Conservation (phyloP, 2,329 filamentous ascomycete genomes). For the Botrytis squamosa region DNA sequence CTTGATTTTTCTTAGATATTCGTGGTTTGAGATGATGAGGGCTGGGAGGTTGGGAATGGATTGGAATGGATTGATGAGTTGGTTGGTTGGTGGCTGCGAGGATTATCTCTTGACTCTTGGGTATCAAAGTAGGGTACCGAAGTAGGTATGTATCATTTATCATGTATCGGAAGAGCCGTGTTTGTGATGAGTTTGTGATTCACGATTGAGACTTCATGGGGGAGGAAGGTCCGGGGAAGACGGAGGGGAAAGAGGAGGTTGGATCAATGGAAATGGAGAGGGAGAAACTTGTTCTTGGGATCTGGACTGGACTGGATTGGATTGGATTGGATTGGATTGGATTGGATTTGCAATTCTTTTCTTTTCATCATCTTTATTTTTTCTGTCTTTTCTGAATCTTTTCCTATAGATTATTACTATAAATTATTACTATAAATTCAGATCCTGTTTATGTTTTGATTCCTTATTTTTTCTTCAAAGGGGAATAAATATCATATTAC, state of each 20-base stretch:
- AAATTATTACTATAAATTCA: not conserved
- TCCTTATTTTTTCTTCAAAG: not conserved
- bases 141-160: not conserved
- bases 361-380: not conserved
- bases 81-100: not conserved
- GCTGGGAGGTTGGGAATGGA: not conserved
- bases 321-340: not conserved
- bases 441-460: not conserved
- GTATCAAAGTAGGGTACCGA: not conserved
- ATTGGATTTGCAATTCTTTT: not conserved
- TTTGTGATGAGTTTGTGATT: not conserved
- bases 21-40: not conserved
- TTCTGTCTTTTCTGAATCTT: not conserved
- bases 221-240: not conserved
- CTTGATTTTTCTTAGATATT: not conserved
- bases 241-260: not conserved
- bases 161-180: not conserved
- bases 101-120: not conserved
- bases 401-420: not conserved
- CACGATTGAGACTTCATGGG: not conserved
- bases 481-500: not conserved
- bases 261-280: not conserved
- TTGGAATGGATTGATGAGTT: not conserved
- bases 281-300: not conserved
- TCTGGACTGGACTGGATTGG: not conserved